Percentiles rank a stretch among this genome's conserved stretches.
phyloP scores from a whole-genome alignment of 2,329 filamentous ascomycete genomes.

The Fusarium sp. region DNA sequence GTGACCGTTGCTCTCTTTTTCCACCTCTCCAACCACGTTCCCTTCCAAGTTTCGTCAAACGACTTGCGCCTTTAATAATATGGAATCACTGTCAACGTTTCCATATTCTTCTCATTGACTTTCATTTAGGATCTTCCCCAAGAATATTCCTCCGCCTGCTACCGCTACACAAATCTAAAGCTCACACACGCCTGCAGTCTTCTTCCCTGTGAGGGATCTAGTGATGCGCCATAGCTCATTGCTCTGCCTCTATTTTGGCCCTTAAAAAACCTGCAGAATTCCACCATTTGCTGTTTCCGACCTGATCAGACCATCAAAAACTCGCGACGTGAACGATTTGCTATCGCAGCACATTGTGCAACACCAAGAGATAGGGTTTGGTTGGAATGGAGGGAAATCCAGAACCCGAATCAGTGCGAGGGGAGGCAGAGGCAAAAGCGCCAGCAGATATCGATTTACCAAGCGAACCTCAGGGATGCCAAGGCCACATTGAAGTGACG shows the following conservation, averaged over 20 bases:
- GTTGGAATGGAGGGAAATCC: constrained; percentile 50
- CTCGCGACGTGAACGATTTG: neutral
- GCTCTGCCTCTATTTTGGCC: neutral
- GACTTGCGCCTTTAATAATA: constrained; percentile 33
- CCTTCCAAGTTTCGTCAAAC: constrained; percentile 10
- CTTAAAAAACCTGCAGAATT: constrained; percentile 23
- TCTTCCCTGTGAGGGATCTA: neutral
- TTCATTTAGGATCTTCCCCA: neutral
- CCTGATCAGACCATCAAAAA: constrained; percentile 18
- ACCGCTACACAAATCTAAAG: neutral
- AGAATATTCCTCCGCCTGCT: neutral
- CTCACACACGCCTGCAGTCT: constrained; percentile 2
- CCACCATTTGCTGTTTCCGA: constrained; percentile 10
- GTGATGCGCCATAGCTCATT: constrained; percentile 32
- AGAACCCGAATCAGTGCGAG: constrained; percentile 33
- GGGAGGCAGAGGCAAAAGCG: constrained; percentile 20
- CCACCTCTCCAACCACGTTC: constrained; percentile 19
- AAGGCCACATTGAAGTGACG: constrained; percentile 14
- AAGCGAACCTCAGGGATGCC: constrained; percentile 20
- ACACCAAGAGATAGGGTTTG: constrained; percentile 18
- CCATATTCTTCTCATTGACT: constrained; percentile 2
- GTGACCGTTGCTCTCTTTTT: constrained; percentile 21
- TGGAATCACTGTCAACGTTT: constrained; percentile 1
- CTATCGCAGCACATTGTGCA: constrained; percentile 18
- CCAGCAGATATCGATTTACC: constrained; percentile 19